Evolutionary conservation across 164 flowering plant species (phyloP), one percentile per base, ranked within the genome.

Genomic region (Kalanchoe fedtschenkoi): DNA sequence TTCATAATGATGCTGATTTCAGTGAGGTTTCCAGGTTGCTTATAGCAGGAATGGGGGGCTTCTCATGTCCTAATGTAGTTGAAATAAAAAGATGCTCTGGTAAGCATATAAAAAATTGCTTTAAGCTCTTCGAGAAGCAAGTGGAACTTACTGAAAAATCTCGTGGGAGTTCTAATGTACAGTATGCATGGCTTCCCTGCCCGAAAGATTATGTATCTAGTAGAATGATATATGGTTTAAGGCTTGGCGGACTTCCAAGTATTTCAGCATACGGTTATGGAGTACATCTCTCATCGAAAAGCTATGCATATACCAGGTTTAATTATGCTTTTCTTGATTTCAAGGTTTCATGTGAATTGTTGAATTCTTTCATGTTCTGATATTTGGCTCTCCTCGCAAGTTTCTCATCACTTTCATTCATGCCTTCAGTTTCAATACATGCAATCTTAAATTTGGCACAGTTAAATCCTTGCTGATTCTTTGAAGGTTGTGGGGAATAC

Each of bases 141-240:
- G 75, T 74, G 41, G 93, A 87, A 60, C 75, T 85, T 14, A 85
- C 83, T 0, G 64, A 63, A 39, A 80, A 68, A 43, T 65, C 53
- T 58, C 93, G 88, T 62, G 96, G 96, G 13, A 71, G 77, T 76
- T 82, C 99, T 34, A 91, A 87, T 80, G 78, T 95, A 60, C 69
- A 60, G 11, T 82, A 72, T 82, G 99, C 89, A 26, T 95, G 99
- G 99, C 84, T 90, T 67, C 77, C 84, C 67, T 68, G 75, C 61
- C 72, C 90, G 0, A 80, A 79, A 46, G 81, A 62, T 55, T 82
- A 69, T 10, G 53, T 74, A 1, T 58, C 82, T 26, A 69, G 69
- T 38, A 71, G 86, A n/a, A 70, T 83, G 83, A 68, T 60, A 53
- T 72, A 85, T 75, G 96, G 96, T 13, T 70, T 91, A 66, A 81